phyloP scores from a whole-genome alignment of 2,329 filamentous ascomycete species.

The Neofusicoccum ribis region DNA sequence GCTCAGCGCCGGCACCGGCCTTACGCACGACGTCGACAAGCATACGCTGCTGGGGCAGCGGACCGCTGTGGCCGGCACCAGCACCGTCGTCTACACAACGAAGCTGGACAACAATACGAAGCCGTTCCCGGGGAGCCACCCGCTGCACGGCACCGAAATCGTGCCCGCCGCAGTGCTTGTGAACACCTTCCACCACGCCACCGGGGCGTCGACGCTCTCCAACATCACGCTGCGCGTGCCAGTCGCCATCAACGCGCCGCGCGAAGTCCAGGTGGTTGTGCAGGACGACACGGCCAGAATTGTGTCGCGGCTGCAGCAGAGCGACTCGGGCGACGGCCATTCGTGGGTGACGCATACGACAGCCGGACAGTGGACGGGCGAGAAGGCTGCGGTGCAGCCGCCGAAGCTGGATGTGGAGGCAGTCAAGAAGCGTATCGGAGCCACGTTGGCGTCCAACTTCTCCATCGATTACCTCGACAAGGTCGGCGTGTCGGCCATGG shows the following conservation, averaged over 20 bases:
- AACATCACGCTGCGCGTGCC: constrained; percentile 40
- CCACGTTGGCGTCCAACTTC: constrained; percentile 33
- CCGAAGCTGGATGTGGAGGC: constrained; percentile 28
- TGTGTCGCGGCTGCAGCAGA: constrained; percentile 32
- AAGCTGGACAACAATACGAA: constrained; percentile 39
- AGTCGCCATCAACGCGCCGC: constrained; percentile 35
- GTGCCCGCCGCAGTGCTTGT: constrained; percentile 44
- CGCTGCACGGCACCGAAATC: constrained; percentile 45
- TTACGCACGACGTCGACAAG: constrained; percentile 34
- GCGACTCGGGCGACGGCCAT: constrained; percentile 20
- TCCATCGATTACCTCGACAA: constrained; percentile 41
- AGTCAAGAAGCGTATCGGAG: constrained; percentile 30
- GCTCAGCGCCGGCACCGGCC: background rate
- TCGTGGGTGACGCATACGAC: constrained; percentile 39
- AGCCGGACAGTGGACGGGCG: no score
- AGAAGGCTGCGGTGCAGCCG: background rate
- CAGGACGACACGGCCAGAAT: constrained; percentile 35
- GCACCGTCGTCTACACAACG: constrained; percentile 29
- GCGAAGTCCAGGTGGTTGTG: constrained; percentile 42
- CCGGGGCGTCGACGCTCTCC: constrained; percentile 28
- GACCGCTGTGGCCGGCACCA: constrained; percentile 29
- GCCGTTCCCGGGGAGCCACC: constrained; percentile 45
- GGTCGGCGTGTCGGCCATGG: constrained; percentile 44
- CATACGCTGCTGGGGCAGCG: constrained; percentile 39
- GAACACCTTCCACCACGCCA: constrained; percentile 43